phyloP scores from a whole-genome alignment of 208 protist genomes.

The Acanthamoeba healyi region DNA sequence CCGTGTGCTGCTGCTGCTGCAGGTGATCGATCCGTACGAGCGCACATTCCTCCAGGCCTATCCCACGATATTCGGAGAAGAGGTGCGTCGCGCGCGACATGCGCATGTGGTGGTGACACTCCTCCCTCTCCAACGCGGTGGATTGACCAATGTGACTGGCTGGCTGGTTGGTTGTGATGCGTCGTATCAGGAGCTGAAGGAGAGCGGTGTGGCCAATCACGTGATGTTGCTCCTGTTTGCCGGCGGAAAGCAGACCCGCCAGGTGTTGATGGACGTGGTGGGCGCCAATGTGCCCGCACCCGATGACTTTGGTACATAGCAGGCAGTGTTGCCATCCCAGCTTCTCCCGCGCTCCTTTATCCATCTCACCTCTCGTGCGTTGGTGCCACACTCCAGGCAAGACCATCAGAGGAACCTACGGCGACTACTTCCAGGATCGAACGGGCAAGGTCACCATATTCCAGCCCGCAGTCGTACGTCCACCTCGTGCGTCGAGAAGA shows the following conservation, averaged over 20 bases:
- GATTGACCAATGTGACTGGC: too few relatives aligned
- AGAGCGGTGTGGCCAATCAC: not conserved
- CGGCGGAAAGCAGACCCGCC: not conserved
- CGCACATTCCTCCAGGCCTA: not conserved
- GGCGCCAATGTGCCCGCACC: slow-evolving; percentile 12
- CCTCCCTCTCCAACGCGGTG: not conserved
- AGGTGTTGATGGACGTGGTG: not conserved
- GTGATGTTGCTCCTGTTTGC: slow-evolving; percentile 5
- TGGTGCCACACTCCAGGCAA: not conserved
- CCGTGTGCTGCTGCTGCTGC: not conserved
- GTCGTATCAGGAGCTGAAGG: not conserved
- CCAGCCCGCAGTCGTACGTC: slow-evolving; percentile 24
- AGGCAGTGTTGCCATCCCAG: not conserved
- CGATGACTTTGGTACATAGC: slow-evolving; percentile 50
- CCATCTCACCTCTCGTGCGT: too few relatives aligned
- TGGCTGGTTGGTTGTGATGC: too few relatives aligned
- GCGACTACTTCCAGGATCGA: slow-evolving; percentile 2
- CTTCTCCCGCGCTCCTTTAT: not conserved
- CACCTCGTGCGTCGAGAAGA: too few relatives aligned
- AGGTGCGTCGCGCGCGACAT: not conserved
- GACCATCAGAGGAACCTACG: slow-evolving; percentile 5
- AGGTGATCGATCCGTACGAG: slow-evolving; percentile 27
- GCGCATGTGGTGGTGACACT: not conserved
- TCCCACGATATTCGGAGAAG: not conserved
- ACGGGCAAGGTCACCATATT: not conserved